Percentiles rank a stretch among this genome's conserved stretches.
Conservation (phyloP, 2,329 filamentous ascomycete genomes). For the Neophaeococcomyces mojaviensis region DNA sequence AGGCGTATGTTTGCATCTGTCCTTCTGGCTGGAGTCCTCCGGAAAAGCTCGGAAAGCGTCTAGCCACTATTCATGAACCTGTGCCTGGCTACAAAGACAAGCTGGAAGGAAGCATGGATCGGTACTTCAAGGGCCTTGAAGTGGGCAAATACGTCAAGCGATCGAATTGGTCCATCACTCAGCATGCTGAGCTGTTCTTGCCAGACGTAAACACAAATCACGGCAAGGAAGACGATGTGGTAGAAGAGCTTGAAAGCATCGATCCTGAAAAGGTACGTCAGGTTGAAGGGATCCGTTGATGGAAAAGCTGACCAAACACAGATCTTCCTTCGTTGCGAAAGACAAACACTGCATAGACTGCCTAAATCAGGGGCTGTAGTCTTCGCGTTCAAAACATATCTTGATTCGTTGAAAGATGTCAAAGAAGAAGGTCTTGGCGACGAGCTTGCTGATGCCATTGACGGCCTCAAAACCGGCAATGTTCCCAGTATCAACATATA, state of each 20-base stretch:
- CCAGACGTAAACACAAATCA: conserved; percentile 29
- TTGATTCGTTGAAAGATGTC: conserved; percentile 48
- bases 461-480: conserved; percentile 51
- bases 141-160: conserved; percentile 49
- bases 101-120: conserved; percentile 53
- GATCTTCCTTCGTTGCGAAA: conserved; percentile 49
- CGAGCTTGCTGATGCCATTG: conserved; percentile 49
- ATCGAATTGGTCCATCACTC: conserved; percentile 43
- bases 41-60: conserved; percentile 46
- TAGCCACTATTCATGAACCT: conserved; percentile 51
- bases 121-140: conserved; percentile 50
- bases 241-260: conserved; percentile 30
- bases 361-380: conserved; percentile 47
- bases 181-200: conserved; percentile 33
- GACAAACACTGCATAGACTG: conserved; percentile 55
- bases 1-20: conserved; percentile 51
- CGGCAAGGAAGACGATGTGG: conserved; percentile 22
- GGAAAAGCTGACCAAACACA: conserved; percentile 14
- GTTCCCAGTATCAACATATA: conserved; percentile 52
- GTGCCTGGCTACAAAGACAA: conserved; percentile 53
- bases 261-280: conserved; percentile 38
- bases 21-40: conserved; percentile 52
- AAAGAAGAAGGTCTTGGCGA: conserved; percentile 50
- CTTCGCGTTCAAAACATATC: conserved; percentile 58
- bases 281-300: conserved; percentile 4